Evolutionary conservation across 768 basidiomycete genomes (phyloP).

Genomic region (Auriscalpium vulgare): DNA sequence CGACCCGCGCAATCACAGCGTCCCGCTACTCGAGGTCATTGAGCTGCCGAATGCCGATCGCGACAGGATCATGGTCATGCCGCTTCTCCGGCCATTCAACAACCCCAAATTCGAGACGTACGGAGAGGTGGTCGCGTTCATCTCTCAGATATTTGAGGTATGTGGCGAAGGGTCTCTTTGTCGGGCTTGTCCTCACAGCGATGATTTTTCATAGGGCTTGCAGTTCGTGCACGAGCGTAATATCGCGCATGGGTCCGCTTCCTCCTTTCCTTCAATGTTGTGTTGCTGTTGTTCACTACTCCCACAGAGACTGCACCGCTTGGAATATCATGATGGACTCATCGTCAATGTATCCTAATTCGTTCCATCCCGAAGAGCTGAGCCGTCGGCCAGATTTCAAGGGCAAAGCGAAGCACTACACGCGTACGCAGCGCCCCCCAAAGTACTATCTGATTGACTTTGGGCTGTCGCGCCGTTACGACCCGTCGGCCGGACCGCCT

Average conservation of each 20-base stretch:
- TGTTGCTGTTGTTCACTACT: no score
- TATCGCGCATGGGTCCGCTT: no score
- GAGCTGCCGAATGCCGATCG: slow-evolving; percentile 6
- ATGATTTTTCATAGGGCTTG: no score
- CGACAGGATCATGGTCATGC: slow-evolving; percentile 14
- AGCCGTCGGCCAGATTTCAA: not conserved
- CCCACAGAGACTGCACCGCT: no score
- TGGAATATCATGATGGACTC: slow-evolving; percentile 12
- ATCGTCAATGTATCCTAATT: slow-evolving; percentile 2
- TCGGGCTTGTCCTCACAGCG: no score
- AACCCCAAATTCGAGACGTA: slow-evolving; percentile 18
- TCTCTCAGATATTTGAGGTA: slow-evolving; percentile 19
- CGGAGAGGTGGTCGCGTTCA: slow-evolving; percentile 20
- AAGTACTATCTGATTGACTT: slow-evolving; percentile 26
- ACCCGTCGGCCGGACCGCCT: not conserved
- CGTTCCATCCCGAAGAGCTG: slow-evolving; percentile 5
- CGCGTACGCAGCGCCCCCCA: slow-evolving; percentile 21
- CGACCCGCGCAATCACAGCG: slow-evolving; percentile 19
- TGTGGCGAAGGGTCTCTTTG: no score
- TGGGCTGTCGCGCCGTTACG: slow-evolving; percentile 20
- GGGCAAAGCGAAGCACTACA: slow-evolving; percentile 8
- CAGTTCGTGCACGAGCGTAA: no score
- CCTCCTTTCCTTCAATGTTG: no score
- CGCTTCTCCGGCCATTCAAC: slow-evolving; percentile 13
- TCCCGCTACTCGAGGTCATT: slow-evolving; percentile 14